Percentiles rank a stretch among this genome's conserved stretches.
Conservation (phyloP, 768 basidiomycete genomes). For the Lactarius tabidus region DNA sequence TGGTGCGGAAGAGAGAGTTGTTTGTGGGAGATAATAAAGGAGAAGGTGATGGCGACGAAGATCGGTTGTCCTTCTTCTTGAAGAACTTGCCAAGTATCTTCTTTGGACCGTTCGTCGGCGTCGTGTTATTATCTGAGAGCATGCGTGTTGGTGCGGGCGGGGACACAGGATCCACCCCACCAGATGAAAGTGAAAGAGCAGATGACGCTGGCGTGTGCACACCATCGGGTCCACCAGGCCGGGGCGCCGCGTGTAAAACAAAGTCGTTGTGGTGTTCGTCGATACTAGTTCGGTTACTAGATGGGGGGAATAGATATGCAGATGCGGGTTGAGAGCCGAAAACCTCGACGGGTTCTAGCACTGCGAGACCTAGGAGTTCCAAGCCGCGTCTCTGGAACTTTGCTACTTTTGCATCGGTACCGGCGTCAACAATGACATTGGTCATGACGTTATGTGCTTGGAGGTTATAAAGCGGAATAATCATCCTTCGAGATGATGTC, state of each 20-base stretch:
- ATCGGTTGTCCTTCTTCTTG: conserved; percentile 46
- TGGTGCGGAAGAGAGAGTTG: conserved; percentile 4
- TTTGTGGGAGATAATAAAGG: conserved; percentile 10
- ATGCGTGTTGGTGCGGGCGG: conserved; percentile 28
- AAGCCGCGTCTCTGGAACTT: conserved; percentile 67
- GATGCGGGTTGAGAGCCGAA: conserved; percentile 38
- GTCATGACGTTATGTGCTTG: conserved; percentile 86
- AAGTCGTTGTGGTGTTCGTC: conserved; percentile 25
- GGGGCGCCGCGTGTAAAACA: not conserved
- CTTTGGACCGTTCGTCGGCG: conserved; percentile 44
- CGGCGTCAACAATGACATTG: conserved; percentile 82
- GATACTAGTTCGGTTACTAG: conserved; percentile 33
- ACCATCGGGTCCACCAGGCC: conserved; percentile 12
- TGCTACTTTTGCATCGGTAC: conserved; percentile 63
- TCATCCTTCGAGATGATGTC: conserved; percentile 58
- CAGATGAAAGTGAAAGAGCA: conserved; percentile 22
- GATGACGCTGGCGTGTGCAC: conserved; percentile 24
- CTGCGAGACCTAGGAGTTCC: conserved; percentile 71
- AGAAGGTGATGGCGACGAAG: conserved; percentile 19
- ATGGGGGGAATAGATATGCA: conserved; percentile 19
- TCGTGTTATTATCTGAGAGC: conserved; percentile 27
- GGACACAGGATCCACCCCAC: conserved; percentile 9
- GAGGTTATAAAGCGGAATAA: conserved; percentile 83
- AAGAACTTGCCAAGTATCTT: conserved; percentile 69
- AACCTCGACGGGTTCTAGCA: conserved; percentile 80